Evolutionary conservation across 352 stramenopile genomes (phyloP).

Genomic region (Globisporangium cederbergense): DNA sequence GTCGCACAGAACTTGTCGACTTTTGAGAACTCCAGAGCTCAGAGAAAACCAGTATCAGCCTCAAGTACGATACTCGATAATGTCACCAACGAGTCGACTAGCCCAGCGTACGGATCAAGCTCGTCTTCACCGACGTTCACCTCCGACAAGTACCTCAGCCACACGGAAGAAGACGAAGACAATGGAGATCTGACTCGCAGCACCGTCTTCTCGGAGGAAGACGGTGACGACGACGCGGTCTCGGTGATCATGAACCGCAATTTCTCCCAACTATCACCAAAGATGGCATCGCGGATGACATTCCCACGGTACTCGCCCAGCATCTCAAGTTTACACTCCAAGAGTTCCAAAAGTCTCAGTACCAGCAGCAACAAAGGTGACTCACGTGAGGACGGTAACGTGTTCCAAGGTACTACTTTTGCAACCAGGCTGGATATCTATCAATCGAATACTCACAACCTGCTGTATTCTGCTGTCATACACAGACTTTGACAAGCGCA

Average conservation of each 20-base stretch:
- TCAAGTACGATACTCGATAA: not conserved
- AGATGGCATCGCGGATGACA: not conserved
- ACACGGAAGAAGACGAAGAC: not conserved
- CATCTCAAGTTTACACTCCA: not conserved
- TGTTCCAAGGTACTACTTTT: constrained; percentile 23
- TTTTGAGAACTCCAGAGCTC: not conserved
- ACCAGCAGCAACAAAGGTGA: not conserved
- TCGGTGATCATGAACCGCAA: constrained; percentile 4
- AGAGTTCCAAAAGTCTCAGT: not conserved
- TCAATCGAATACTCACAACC: not conserved
- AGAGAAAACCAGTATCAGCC: not conserved
- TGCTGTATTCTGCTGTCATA: not conserved
- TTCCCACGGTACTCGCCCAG: not conserved
- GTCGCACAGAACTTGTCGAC: not conserved
- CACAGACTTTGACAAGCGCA: constrained; percentile 64
- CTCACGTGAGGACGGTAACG: constrained; percentile 10
- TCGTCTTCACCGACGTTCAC: not conserved
- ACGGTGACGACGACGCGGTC: not conserved
- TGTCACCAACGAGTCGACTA: not conserved
- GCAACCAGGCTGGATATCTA: not conserved
- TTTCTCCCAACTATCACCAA: not conserved
- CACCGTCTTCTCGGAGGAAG: not conserved
- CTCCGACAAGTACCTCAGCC: not conserved
- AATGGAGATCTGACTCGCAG: not conserved
- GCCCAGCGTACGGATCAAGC: not conserved